Percentiles rank a stretch among this genome's conserved stretches.
Conservation (phyloP, 2,329 filamentous ascomycete genomes). For the Penicillium palitans region DNA sequence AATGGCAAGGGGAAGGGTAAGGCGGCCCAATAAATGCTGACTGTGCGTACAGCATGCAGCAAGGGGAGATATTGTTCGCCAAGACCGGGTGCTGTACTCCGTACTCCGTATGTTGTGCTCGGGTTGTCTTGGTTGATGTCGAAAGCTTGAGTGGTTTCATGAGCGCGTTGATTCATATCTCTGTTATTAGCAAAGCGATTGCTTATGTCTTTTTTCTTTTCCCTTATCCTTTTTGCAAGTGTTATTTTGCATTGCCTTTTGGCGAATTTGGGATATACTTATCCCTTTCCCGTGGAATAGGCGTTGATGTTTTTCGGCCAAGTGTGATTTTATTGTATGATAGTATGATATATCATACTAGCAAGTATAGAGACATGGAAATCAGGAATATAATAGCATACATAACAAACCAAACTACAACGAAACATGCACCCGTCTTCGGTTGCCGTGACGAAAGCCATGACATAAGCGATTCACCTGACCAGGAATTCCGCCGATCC, state of each 20-base stretch:
- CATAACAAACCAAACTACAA: no score
- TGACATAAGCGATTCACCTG: conserved; percentile 36
- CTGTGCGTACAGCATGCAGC: not conserved
- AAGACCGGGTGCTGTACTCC: not conserved
- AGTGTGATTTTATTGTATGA: not conserved
- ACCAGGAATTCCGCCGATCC: conserved; percentile 39
- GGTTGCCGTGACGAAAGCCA: conserved; percentile 39
- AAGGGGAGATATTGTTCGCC: conserved; percentile 9
- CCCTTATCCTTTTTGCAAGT: not conserved
- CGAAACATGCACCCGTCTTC: not conserved
- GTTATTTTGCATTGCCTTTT: not conserved
- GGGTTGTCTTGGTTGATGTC: not conserved
- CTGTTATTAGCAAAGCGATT: conserved; percentile 10
- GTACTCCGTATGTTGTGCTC: not conserved
- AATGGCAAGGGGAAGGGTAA: conserved; percentile 13
- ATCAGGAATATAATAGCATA: not conserved
- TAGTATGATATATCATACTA: not conserved
- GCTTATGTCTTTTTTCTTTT: not conserved
- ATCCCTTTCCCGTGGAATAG: not conserved
- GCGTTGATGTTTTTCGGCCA: not conserved
- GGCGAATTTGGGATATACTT: not conserved
- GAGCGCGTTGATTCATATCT: not conserved
- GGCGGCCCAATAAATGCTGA: conserved; percentile 17
- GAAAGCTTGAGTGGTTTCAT: not conserved
- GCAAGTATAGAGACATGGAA: not conserved